A percentile compares a stretch with the other conserved stretches of the same genome.
phyloP scores from a whole-genome alignment of 768 basidiomycete species.

The Strobilomyces confusus region DNA sequence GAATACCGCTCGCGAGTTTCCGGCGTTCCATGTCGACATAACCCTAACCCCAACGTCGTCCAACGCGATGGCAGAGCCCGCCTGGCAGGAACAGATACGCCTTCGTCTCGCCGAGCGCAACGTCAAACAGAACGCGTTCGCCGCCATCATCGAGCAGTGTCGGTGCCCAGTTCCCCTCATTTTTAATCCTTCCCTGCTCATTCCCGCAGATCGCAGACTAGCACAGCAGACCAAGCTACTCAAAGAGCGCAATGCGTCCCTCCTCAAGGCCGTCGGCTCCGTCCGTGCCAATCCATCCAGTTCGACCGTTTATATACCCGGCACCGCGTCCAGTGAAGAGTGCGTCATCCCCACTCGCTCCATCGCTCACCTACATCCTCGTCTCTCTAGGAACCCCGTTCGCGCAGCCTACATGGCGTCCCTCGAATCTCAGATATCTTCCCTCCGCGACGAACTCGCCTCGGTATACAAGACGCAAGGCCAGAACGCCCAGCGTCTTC shows the following conservation, averaged over 20 bases:
- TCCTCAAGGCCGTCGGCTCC: constrained; percentile 78
- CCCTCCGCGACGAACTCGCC: constrained; percentile 86
- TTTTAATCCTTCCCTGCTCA: constrained; percentile 9
- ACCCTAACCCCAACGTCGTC: constrained; percentile 24
- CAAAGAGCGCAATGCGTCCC: constrained; percentile 87
- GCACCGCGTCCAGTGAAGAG: constrained; percentile 61
- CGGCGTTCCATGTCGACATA: constrained; percentile 9
- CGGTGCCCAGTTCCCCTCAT: constrained; percentile 26
- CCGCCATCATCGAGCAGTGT: constrained; percentile 93
- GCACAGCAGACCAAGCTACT: constrained; percentile 89
- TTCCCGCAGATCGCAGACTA: constrained; percentile 72
- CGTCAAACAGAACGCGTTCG: constrained; percentile 72
- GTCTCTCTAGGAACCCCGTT: constrained; percentile 64
- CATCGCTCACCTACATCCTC: background rate
- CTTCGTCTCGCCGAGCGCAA: constrained; percentile 81
- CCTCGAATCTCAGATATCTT: constrained; percentile 90
- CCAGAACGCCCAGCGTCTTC: constrained; percentile 88
- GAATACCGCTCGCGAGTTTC: constrained; percentile 23
- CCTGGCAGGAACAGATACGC: constrained; percentile 81
- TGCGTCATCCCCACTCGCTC: constrained; percentile 33
- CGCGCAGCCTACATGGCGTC: constrained; percentile 86
- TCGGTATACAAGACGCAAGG: constrained; percentile 95
- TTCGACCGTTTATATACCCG: constrained; percentile 58
- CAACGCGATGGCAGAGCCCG: constrained; percentile 68
- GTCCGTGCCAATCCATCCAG: constrained; percentile 60